Evolutionary conservation across 2,329 filamentous ascomycete species (phyloP), one percentile per base, ranked within the genome.

Genomic region (Pseudogymnoascus pannorum): DNA sequence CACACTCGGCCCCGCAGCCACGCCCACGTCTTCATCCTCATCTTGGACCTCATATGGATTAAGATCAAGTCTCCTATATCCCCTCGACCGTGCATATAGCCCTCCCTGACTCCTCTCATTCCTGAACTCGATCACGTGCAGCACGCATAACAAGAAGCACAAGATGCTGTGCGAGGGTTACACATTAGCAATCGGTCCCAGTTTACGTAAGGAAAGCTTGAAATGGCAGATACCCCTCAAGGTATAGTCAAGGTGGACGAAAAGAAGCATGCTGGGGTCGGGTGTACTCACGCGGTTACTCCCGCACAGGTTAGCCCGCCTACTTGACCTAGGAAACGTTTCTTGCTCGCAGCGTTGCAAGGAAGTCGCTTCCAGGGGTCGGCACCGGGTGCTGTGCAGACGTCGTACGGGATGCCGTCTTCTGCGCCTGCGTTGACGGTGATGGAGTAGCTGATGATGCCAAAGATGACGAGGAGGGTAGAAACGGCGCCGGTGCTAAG

Each of bases 31-130:
- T 24, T 58, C 57, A 38, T 58, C 57, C 31, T 58, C 57, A 38
- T 54, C 48, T 3, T 38, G 57, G 3, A 58, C 22, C 57, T 58
- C 31, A 40, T 58, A 58, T 6, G 57, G 57, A n/a, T 58, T 18
- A 8, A 58, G 57, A 29, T 36, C 14, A 9, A 58, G 57, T 12
- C 57, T 58, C 33, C 22, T 29, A 26, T 58, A 58, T 58, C 57
- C 57, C 57, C 35, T 38, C 57, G 31, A 5, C 31, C 57, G 8
- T 9, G 14, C 57, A 24, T 36, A 58, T 7, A 36, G 14, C 2
- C 57, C 22, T 1, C 57, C 57, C 18, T 16, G 20, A 9, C 29
- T 31, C 35, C 8, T 29, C 31, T 38, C n/a, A 24, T 58, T 58
- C 57, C 35, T 18, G 31, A 31, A 11, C 57, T 58, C 57, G 31